Conservation (phyloP, 2,329 filamentous ascomycete genomes). For the Apiospora rasikravindrae region DNA sequence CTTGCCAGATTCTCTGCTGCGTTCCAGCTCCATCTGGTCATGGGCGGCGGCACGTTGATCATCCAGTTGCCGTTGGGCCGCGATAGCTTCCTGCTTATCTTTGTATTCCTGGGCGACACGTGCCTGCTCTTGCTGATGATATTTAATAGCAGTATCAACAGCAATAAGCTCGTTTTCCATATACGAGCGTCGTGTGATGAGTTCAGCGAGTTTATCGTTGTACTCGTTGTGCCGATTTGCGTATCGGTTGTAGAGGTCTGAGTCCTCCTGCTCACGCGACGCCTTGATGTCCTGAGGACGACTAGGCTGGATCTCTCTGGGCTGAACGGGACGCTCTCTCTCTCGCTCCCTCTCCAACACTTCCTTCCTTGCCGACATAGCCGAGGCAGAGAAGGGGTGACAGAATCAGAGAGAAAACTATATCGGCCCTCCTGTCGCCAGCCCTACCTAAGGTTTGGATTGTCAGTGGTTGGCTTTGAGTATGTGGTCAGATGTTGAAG, state of each 20-base stretch:
- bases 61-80: constrained; percentile 30
- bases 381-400: neutral
- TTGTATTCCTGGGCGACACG: constrained; percentile 33
- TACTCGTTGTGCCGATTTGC: constrained; percentile 4
- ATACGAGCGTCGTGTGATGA: constrained; percentile 27
- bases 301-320: constrained; percentile 2
- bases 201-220: constrained; percentile 3
- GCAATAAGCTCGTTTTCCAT: constrained; percentile 32
- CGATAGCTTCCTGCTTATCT: constrained; percentile 23
- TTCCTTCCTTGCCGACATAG: constrained; percentile 23
- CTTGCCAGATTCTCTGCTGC: constrained; percentile 8
- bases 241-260: constrained; percentile 8
- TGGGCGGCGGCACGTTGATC: constrained; percentile 30
- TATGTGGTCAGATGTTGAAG: constrained; percentile 13
- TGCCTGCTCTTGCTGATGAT: constrained; percentile 33
- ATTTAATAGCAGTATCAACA: constrained; percentile 29
- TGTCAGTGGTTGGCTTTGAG: constrained; percentile 21
- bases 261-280: constrained; percentile 2
- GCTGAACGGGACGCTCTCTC: constrained; percentile 11
- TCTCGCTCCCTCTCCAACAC: constrained; percentile 14
- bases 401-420: constrained; percentile 8
- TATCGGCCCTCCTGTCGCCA: constrained; percentile 13
- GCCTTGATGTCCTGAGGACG: constrained; percentile 2
- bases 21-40: constrained; percentile 11
- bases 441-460: constrained; percentile 19